A percentile compares a stretch with the other conserved stretches of the same genome.
Conservation (phyloP, 1,284 basidiomycete species). For the Retiboletus flavoniger region DNA sequence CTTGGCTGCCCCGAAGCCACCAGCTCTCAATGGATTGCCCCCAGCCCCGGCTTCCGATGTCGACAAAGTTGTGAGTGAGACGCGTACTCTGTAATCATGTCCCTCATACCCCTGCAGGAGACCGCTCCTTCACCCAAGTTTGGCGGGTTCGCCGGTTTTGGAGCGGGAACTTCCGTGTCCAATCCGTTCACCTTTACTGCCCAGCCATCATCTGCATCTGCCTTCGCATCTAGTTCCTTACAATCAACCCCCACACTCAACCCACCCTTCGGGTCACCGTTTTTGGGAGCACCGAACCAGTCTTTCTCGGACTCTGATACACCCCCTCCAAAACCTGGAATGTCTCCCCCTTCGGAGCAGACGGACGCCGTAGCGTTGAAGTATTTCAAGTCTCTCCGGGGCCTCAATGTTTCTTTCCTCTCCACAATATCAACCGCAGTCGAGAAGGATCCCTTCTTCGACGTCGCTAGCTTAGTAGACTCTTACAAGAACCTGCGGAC, state of each 20-base stretch:
- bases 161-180: conserved; percentile 28
- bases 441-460: conserved; percentile 74
- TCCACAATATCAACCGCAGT: conserved; percentile 61
- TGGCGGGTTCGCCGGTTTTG: conserved; percentile 50
- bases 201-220: conserved; percentile 17
- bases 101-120: conserved; percentile 20
- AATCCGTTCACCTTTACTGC: conserved; percentile 37
- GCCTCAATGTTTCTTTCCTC: conserved; percentile 75
- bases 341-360: conserved; percentile 24
- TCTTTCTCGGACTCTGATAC: conserved; percentile 5
- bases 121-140: conserved; percentile 39
- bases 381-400: conserved; percentile 77
- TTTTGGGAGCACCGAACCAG: conserved; percentile 7
- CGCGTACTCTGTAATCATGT: conserved; percentile 10
- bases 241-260: conserved; percentile 26
- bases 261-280: conserved; percentile 15
- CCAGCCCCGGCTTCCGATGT: conserved; percentile 11
- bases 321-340: conserved; percentile 9
- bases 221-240: conserved; percentile 12
- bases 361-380: conserved; percentile 41
- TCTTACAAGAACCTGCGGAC: conserved; percentile 64
- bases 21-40: conserved; percentile 28
- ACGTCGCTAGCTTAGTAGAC: conserved; percentile 60
- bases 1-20: conserved; percentile 20
- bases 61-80: conserved; percentile 28